Percentiles rank a stretch among this genome's conserved stretches.
These are phyloP conservation scores for Taxillus chinensis DNA, from an alignment of 164 flowering plant species.

Conservation along the genomic window DNA sequence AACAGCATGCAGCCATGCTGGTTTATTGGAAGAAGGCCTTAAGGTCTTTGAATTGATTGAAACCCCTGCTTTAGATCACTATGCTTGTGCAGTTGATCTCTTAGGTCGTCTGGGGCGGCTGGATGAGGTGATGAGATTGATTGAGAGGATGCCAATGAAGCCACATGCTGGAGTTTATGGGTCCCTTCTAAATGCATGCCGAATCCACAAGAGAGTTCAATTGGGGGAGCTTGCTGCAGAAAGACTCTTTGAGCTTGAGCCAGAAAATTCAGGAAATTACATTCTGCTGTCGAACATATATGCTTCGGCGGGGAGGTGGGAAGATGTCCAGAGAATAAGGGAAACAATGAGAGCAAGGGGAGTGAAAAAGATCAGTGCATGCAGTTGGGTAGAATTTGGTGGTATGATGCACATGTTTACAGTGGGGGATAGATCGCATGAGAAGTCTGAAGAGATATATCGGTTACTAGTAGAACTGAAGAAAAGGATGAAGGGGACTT, in stretches of 20 bases:
- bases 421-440: slow-evolving; percentile 54
- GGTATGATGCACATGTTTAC: slow-evolving; percentile 47
- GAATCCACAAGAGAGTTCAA: slow-evolving; percentile 30
- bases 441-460: slow-evolving; percentile 32
- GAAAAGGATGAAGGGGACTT: slow-evolving; percentile 28
- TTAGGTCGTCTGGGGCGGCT: slow-evolving; percentile 55
- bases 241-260: slow-evolving; percentile 55
- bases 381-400: slow-evolving; percentile 57
- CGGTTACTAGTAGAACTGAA: slow-evolving; percentile 25
- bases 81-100: slow-evolving; percentile 70
- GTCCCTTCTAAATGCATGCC: slow-evolving; percentile 52
- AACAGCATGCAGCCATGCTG: slow-evolving; percentile 79
- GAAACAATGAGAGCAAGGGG: slow-evolving; percentile 30
- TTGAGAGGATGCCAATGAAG: slow-evolving; percentile 43
- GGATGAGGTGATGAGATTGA: slow-evolving; percentile 43
- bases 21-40: slow-evolving; percentile 49
- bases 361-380: slow-evolving; percentile 42
- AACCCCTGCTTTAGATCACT: slow-evolving; percentile 55
- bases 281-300: slow-evolving; percentile 64
- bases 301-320: slow-evolving; percentile 51
- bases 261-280: slow-evolving; percentile 57
- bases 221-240: slow-evolving; percentile 53
- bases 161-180: slow-evolving; percentile 67
- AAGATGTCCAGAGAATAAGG: slow-evolving; percentile 39
- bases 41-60: slow-evolving; percentile 38